Percentiles rank a stretch among this genome's conserved stretches.
These are phyloP conservation scores for Yamadazyma buinensis DNA, from an alignment of 1,139 yeast genomes.

Conservation along the genomic window DNA sequence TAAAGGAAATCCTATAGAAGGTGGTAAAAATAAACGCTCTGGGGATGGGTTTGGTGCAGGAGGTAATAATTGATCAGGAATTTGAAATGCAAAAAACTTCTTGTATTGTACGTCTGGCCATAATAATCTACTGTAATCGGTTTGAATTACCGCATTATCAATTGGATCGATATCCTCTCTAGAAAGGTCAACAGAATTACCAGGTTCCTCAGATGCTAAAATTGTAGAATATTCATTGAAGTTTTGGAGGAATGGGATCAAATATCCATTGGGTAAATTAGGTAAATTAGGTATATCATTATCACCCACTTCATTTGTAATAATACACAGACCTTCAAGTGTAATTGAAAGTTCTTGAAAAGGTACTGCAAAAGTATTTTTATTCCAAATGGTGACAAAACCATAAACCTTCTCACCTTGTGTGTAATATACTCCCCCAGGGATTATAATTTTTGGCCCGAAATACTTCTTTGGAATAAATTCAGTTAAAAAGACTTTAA, in stretches of 20 bases:
- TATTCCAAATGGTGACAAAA: slow-evolving; percentile 30
- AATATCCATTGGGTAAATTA: too few relatives aligned
- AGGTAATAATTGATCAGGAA: slow-evolving; percentile 37
- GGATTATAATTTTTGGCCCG: slow-evolving; percentile 25
- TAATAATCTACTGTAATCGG: slow-evolving; percentile 26
- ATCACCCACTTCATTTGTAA: slow-evolving; percentile 12
- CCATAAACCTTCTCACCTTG: slow-evolving; percentile 39
- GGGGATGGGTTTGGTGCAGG: slow-evolving; percentile 28
- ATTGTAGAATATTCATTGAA: slow-evolving; percentile 41
- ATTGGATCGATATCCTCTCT: slow-evolving; percentile 23
- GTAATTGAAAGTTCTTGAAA: slow-evolving; percentile 38
- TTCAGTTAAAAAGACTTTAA: slow-evolving; percentile 29
- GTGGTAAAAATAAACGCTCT: slow-evolving; percentile 35
- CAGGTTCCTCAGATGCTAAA: slow-evolving; percentile 32
- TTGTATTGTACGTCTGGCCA: slow-evolving; percentile 34
- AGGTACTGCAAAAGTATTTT: slow-evolving; percentile 24
- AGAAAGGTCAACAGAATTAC: slow-evolving; percentile 19
- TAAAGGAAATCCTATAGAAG: slow-evolving; percentile 30
- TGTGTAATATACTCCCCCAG: slow-evolving; percentile 25
- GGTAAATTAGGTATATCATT: too few relatives aligned
- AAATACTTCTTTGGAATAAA: slow-evolving; percentile 29
- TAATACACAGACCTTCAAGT: slow-evolving; percentile 24
- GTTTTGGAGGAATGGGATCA: slow-evolving; percentile 3
- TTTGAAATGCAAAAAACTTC: slow-evolving; percentile 36
- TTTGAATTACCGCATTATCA: slow-evolving; percentile 27